phyloP scores from a whole-genome alignment of 2,329 filamentous ascomycete genomes.

The Trichoderma arundinaceum region DNA sequence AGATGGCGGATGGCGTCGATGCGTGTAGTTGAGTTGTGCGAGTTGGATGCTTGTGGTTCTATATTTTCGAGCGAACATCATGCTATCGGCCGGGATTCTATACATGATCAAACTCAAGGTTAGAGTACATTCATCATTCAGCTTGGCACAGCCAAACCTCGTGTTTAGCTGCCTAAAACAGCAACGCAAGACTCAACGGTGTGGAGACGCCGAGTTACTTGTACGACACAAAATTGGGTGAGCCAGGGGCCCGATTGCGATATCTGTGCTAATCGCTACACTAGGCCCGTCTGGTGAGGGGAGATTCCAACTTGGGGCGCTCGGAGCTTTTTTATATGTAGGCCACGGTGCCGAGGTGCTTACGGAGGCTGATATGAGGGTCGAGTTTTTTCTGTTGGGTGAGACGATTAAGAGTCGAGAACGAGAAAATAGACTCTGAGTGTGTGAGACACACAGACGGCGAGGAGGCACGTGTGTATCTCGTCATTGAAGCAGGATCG shows the following conservation, averaged over 20 bases:
- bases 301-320: not conserved
- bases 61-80: too few species aligned
- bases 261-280: conserved; percentile 24
- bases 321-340: not conserved
- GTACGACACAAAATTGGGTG: conserved; percentile 19
- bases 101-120: too few species aligned
- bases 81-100: too few species aligned
- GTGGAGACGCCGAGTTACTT: not conserved
- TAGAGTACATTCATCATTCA: too few species aligned
- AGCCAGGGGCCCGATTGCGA: conserved; percentile 29
- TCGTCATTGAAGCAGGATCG: not conserved
- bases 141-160: too few species aligned
- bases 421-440: not conserved
- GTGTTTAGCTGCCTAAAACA: not conserved
- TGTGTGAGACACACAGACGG: not conserved
- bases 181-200: not conserved
- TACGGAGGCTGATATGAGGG: conserved; percentile 4
- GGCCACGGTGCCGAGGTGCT: not conserved
- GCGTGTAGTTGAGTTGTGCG: too few species aligned
- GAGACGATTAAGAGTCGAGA: not conserved
- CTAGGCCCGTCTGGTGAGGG: conserved; percentile 12
- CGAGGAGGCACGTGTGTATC: conserved; percentile 3
- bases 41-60: too few species aligned
- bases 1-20: too few species aligned
- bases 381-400: not conserved